Conservation (phyloP, 805 yeast species). For the Priceomyces castillae region DNA sequence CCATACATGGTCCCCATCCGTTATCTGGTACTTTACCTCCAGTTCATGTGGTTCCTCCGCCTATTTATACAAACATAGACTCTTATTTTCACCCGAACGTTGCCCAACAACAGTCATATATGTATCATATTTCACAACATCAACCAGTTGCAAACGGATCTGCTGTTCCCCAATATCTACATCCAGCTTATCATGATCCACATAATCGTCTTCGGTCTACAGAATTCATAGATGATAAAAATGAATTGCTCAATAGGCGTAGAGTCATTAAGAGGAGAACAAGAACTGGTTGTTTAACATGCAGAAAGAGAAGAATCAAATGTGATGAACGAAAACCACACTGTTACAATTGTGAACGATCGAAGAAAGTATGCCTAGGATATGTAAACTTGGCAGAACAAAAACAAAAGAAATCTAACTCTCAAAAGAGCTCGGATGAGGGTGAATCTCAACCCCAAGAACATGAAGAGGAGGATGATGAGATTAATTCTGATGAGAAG, state of each 20-base stretch:
- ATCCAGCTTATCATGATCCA: conserved; percentile 8
- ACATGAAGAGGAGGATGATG: conserved; percentile 1
- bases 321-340: conserved; percentile 74
- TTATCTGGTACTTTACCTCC: not conserved
- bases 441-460: not conserved
- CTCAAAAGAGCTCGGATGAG: not conserved
- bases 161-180: conserved; percentile 4
- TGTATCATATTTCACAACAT: conserved; percentile 2
- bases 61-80: conserved; percentile 3
- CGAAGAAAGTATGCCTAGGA: conserved; percentile 65
- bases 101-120: conserved; percentile 5
- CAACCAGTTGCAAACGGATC: conserved; percentile 1
- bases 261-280: conserved; percentile 59
- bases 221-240: conserved; percentile 21
- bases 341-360: conserved; percentile 65
- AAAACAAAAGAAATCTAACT: conserved; percentile 5
- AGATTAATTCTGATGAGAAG: conserved; percentile 1
- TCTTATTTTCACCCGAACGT: conserved; percentile 7
- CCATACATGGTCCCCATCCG: not conserved
- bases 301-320: conserved; percentile 67
- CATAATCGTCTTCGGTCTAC: conserved; percentile 8
- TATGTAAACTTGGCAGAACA: conserved; percentile 40
- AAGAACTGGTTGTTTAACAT: conserved; percentile 72
- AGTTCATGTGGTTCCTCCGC: conserved; percentile 1
- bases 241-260: conserved; percentile 33